Conservation (phyloP, 106 monocot species). For the Platanthera zijinensis region DNA sequence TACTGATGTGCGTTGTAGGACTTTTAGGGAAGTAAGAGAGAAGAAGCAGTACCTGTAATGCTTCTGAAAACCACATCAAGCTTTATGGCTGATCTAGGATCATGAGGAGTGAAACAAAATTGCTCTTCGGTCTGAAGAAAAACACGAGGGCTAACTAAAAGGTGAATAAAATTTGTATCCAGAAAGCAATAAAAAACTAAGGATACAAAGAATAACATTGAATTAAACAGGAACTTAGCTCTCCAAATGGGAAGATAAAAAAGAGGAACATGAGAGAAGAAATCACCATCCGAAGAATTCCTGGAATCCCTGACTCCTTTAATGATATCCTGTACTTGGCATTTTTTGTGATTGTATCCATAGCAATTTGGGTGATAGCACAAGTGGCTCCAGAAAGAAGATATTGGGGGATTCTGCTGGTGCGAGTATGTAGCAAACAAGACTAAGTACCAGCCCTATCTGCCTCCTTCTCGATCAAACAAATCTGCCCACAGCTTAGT, state of each 20-base stretch:
- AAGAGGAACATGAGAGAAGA: neutral
- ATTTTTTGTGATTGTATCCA: conserved; percentile 42
- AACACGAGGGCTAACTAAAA: too few relatives aligned
- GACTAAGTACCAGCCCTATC: too few relatives aligned
- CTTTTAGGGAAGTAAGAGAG: neutral
- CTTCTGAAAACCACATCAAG: conserved; percentile 62
- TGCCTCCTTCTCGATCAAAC: too few relatives aligned
- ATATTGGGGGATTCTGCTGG: too few relatives aligned
- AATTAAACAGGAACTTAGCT: too few relatives aligned
- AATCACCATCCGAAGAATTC: conserved; percentile 68
- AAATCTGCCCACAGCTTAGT: too few relatives aligned
- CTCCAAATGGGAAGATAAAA: neutral
- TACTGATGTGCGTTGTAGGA: too few relatives aligned
- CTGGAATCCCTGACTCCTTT: conserved; percentile 66
- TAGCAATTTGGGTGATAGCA: neutral
- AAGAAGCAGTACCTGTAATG: conserved; percentile 65
- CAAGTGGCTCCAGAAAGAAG: too few relatives aligned
- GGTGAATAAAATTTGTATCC: too few relatives aligned
- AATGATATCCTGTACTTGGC: conserved; percentile 66
- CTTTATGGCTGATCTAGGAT: conserved; percentile 55
- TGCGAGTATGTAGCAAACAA: too few relatives aligned
- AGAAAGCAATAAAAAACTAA: neutral
- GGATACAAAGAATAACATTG: neutral
- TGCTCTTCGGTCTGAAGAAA: conserved; percentile 62
- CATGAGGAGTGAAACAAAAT: conserved; percentile 64